Evolutionary conservation across 805 yeast species (phyloP), one percentile per base, ranked within the genome.

Genomic region (Nakazawaea wickerhamii): DNA sequence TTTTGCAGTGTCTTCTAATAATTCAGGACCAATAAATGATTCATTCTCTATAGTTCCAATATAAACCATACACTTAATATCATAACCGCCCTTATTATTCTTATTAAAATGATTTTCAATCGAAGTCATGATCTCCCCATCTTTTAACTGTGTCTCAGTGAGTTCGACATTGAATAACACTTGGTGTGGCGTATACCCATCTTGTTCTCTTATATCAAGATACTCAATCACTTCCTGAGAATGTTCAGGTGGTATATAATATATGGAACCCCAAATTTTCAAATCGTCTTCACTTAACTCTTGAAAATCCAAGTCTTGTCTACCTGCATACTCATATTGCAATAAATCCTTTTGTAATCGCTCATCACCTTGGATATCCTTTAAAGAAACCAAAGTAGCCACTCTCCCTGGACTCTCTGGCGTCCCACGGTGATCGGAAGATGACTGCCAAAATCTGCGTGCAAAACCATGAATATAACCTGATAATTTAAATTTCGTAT

Each of bases 381-480:
- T 71, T 35, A 74, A 65, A 8, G 89, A 75, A 1, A 90, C 68
- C 36, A 90, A 64, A 0, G 97, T 90, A 8, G 77, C 96, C 1
- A 90, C 97, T 26, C 97, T 63, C 0, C 98, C 98, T 1, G 95
- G 95, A n/a, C 63, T 57, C 44, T 77, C 85, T 0, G 87, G 88
- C 0, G 95, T 84, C 1, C 97, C 97, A 41, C 97, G 64, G 59
- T 91, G 96, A 58, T 90, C 97, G 19, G 81, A 77, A 9, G 93
- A 82, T 27, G 86, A 75, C 60, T 90, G 97, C 96, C 96, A 90
- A 57, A 90, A 90, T 35, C 96, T 64, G 17, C 98, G 70, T 1
- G 81, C 76, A 51, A 68, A 88, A 2, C 96, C 96, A 40, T 69
- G 68, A 19, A 90, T 68, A 36, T 80, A 75, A 0, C 96, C 96